Evolutionary conservation across 306 rosid species (phyloP).

Genomic region (Quillaja saponaria): DNA sequence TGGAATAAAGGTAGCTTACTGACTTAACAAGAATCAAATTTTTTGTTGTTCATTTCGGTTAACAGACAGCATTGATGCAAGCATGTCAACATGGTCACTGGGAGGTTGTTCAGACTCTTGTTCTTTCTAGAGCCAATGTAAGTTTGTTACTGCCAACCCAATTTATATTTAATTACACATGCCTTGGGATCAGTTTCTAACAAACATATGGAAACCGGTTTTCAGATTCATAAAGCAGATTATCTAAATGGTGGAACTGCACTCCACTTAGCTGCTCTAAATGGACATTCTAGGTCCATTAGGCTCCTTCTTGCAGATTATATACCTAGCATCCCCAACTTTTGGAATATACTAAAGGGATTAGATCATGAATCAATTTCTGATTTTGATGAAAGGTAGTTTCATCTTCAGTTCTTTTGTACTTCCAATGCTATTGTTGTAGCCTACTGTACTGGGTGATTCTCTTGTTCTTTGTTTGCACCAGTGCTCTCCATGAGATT

Average conservation of each 20-base stretch:
- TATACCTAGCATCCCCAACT: constrained; percentile 72
- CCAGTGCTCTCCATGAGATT: constrained; percentile 64
- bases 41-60: constrained; percentile 22
- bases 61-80: constrained; percentile 99
- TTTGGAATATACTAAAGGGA: constrained; percentile 55
- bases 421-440: constrained; percentile 16
- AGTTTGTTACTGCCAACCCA: constrained; percentile 21
- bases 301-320: constrained; percentile 78
- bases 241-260: constrained; percentile 96
- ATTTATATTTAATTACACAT: constrained; percentile 13
- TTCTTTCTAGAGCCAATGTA: constrained; percentile 77
- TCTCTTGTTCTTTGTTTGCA: constrained; percentile 31
- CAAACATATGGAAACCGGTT: constrained; percentile 32
- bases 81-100: constrained; percentile 98
- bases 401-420: constrained; percentile 27
- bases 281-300: constrained; percentile 89
- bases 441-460: constrained; percentile 28
- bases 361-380: constrained; percentile 45
- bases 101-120: constrained; percentile 87
- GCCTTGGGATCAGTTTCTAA: constrained; percentile 9
- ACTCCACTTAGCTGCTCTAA: constrained; percentile 88
- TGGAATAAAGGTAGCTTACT: not conserved
- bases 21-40: not conserved
- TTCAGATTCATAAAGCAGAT: constrained; percentile 85
- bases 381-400: constrained; percentile 70